Evolutionary conservation across 2,329 filamentous ascomycete genomes (phyloP).

Genomic region (Colletotrichum lentis): DNA sequence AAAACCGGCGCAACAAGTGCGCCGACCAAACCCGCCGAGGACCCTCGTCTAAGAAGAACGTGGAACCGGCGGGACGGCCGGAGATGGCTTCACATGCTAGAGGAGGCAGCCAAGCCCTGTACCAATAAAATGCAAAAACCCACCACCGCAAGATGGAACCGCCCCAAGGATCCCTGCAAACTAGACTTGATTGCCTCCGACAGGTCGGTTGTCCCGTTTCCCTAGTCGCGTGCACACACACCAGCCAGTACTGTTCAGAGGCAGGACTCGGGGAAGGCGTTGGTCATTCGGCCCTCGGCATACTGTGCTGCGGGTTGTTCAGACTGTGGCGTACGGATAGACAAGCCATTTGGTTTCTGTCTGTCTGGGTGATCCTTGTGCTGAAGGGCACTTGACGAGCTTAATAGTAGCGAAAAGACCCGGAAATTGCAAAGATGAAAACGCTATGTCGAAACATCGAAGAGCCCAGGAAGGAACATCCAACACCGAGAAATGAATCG

Average conservation of each 20-base stretch:
- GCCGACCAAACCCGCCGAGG: conserved; percentile 12
- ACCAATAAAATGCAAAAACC: conserved; percentile 4
- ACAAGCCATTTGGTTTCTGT: too few species aligned
- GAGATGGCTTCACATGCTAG: conserved; percentile 37
- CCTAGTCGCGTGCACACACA: conserved; percentile 32
- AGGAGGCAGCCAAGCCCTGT: conserved; percentile 21
- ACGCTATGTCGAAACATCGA: background rate
- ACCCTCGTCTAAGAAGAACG: conserved; percentile 25
- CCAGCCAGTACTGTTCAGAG: conserved; percentile 7
- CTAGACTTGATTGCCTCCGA: conserved; percentile 27
- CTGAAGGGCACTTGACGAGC: background rate
- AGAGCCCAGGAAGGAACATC: too few species aligned
- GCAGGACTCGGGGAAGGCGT: conserved; percentile 11
- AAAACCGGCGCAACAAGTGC: conserved; percentile 2
- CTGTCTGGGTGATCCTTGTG: conserved; percentile 10
- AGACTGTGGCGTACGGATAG: conserved; percentile 10
- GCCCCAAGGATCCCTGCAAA: conserved; percentile 21
- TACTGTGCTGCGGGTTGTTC: conserved; percentile 17
- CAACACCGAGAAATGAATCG: background rate
- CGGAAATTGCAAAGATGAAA: background rate
- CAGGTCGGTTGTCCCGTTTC: conserved; percentile 18
- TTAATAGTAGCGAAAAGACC: background rate
- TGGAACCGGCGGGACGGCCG: conserved; percentile 37
- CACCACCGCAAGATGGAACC: conserved; percentile 11
- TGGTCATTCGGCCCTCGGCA: conserved; percentile 25